Base-by-base conservation (phyloP, 768 basidiomycete genomes). In the Collybia sordida region DNA sequence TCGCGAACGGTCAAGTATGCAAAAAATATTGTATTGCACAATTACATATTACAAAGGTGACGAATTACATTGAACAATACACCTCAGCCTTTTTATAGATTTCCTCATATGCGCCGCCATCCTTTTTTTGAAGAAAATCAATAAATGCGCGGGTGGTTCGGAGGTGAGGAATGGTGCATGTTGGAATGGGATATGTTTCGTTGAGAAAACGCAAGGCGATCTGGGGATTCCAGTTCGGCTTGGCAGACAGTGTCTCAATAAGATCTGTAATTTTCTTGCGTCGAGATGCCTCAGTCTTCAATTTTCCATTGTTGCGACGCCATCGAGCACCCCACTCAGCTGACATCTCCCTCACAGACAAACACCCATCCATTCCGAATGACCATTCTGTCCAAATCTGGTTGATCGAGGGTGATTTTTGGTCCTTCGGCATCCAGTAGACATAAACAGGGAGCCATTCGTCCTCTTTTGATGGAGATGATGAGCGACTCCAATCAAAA, bases 301-400 rank as follows among this genome's bases (percentile, higher is more conserved):
- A 42, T 6, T 34, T 47, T 11, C 45, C 35, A 14, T 58, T 54
- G 47, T 65, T 62, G 1, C 58, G 42, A 22, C 53, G 49, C 66
- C 67, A 69, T 9, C 54, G 41, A 3, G 65, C 65, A 4, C 28
- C 25, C 52, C 51, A 47, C 18, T 15, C 41, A 12, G 25, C 24
- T 12, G 37, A 49, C 8, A 61, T 45, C 35, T 60, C 45, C 6
- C 45, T 27, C 27, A 60, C 42, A 0, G 59, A 62, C 2, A 69
- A 51, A n/a, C 46, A 31, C 0, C 65, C 65, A 35, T 66, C 56
- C 18, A 69, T 17, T 6, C 68, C 64, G 35, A 56, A 41, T 0
- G 52, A 36, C 31, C 60, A 56, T 37, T 70, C 68, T 15, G 48
- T 51, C 65, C 67, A 72, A 21, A 67, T 52, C 31, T 68, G 52